Evolutionary conservation across 306 rosid genomes (phyloP).

Genomic region (Fragaria ananassa): DNA sequence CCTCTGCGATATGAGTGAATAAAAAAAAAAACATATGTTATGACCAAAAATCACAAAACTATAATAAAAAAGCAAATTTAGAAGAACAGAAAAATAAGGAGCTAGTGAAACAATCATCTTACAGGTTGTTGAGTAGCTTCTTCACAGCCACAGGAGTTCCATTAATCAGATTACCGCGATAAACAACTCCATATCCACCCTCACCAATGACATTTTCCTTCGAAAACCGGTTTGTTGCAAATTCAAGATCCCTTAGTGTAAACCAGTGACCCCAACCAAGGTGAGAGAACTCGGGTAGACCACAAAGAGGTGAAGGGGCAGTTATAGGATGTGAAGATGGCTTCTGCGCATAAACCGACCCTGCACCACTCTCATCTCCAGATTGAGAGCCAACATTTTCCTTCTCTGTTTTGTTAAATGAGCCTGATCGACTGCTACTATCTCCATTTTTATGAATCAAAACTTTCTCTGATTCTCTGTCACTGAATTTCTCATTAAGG

Average conservation of each 20-base stretch:
- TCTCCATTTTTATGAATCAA: slow-evolving; percentile 63
- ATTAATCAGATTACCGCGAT: slow-evolving; percentile 67
- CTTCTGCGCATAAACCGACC: slow-evolving; percentile 34
- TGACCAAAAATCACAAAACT: neutral
- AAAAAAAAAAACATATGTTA: slow-evolving; percentile 4
- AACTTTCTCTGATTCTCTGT: slow-evolving; percentile 64
- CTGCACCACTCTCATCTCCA: slow-evolving; percentile 56
- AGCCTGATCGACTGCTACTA: slow-evolving; percentile 68
- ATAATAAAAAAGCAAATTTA: slow-evolving; percentile 1
- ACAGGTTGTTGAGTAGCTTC: slow-evolving; percentile 89
- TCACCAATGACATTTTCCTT: slow-evolving; percentile 84
- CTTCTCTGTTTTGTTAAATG: slow-evolving; percentile 55
- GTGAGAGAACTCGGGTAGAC: slow-evolving; percentile 88
- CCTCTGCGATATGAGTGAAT: slow-evolving; percentile 52
- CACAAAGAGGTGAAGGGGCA: slow-evolving; percentile 71
- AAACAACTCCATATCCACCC: slow-evolving; percentile 95
- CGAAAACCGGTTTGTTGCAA: slow-evolving; percentile 78
- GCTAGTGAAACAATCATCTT: slow-evolving; percentile 36
- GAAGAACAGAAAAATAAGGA: neutral
- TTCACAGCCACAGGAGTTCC: slow-evolving; percentile 88
- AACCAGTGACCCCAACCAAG: slow-evolving; percentile 99
- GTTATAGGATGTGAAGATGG: slow-evolving; percentile 49
- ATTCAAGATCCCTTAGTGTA: slow-evolving; percentile 85
- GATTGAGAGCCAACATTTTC: slow-evolving; percentile 60
- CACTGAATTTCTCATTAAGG: slow-evolving; percentile 54